Conservation (phyloP, 768 basidiomycete genomes). For the Kwoniella sp. region DNA sequence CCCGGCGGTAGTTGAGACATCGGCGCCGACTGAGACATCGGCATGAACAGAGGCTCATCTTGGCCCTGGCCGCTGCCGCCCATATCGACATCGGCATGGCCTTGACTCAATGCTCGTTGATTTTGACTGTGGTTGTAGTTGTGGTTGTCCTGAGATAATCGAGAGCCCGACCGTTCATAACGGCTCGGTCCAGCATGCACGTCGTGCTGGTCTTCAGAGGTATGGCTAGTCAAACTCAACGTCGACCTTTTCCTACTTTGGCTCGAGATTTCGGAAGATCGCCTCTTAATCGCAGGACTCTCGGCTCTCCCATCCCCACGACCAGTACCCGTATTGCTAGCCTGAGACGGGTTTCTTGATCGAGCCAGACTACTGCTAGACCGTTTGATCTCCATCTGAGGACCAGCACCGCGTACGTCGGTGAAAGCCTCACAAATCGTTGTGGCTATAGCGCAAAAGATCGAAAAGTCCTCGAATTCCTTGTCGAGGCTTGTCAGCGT, state of each 20-base stretch:
- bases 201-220: not conserved
- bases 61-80: not conserved
- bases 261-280: constrained; percentile 8
- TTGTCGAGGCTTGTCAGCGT: constrained; percentile 40
- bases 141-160: not conserved
- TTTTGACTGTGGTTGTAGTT: not conserved
- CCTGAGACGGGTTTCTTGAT: not conserved
- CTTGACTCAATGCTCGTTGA: constrained; percentile 5
- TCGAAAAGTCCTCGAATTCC: constrained; percentile 34
- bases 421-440: constrained; percentile 49
- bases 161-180: not conserved
- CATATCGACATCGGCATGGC: constrained; percentile 3
- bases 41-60: not conserved
- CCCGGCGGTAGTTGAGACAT: not conserved
- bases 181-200: not conserved
- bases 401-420: constrained; percentile 8
- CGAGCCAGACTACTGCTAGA: constrained; percentile 7
- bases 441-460: constrained; percentile 55
- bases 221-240: constrained; percentile 8
- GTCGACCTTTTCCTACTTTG: constrained; percentile 17
- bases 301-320: not conserved
- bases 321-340: not conserved
- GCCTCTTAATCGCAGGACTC: constrained; percentile 6
- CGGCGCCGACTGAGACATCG: not conserved
- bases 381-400: constrained; percentile 15